Evolutionary conservation across 495 filamentous ascomycete species (phyloP), one percentile per base, ranked within the genome.

Genomic region (Xanthoparmelia taractica): DNA sequence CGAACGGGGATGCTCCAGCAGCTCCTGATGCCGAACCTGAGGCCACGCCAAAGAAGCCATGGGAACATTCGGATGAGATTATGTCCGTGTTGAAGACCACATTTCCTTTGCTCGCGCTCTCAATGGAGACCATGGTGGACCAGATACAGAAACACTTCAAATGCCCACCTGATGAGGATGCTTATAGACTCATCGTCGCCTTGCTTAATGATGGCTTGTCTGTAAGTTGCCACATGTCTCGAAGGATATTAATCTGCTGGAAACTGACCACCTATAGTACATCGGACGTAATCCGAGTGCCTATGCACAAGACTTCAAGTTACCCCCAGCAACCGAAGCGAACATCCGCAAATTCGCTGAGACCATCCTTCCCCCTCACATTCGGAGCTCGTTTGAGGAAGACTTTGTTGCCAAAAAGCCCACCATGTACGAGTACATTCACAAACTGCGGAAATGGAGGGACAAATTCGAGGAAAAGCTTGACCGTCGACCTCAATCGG

Each of bases 41-140:
- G 71, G 59, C 72, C 73, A 61, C 71, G 73, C 43, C 73, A 63
- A 90, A 90, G 76, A 91, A 90, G 73, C 85, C 95, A 3, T 97
- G 94, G 94, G 95, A 99, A 70, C 86, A 92, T 68, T 90, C 90
- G 0, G 95, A 99, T 62, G 93, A 97, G 73, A 92, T 97, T 61
- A 91, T 94, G 82, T 87, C 89, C 40, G 85, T 87, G 36, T 84
- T 99, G 55, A 97, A 97, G 78, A 96, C 92, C 18, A 92, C 92
- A 0, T 97, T 97, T 77, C 95, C 95, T 25, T 79, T 99, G 45
- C 85, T 99, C 64, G 93, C 94, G 5, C 77, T 97, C 40, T 97
- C 94, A 3, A 97, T 99, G 92, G 95, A 99, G 76, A 95, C 92
- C 1, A 97, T 99, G 93, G 91, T 96, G 37, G 95, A 99, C 70